Evolutionary conservation across 2,329 filamentous ascomycete genomes (phyloP).

Genomic region (Dactylellina leptospora): DNA sequence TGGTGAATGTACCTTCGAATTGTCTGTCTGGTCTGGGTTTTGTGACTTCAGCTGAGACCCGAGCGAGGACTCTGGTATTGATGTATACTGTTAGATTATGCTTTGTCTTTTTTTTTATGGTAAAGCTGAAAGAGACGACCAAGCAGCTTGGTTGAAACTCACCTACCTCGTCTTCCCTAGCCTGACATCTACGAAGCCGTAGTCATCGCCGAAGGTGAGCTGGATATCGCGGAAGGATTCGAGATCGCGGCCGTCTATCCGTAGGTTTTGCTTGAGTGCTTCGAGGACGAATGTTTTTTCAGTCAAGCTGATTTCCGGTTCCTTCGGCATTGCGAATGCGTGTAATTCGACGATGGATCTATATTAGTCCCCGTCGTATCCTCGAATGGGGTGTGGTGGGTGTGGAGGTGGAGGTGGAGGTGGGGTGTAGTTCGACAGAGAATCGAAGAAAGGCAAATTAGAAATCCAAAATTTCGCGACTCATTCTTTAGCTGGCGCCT

Average conservation of each 20-base stretch:
- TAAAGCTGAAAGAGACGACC: not conserved
- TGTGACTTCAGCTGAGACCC: constrained; percentile 86
- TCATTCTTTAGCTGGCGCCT: constrained; percentile 11
- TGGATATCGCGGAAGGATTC: constrained; percentile 81
- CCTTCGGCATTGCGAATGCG: constrained; percentile 77
- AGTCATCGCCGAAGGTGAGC: constrained; percentile 86
- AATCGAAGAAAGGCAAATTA: constrained; percentile 20
- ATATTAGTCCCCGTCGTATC: not conserved
- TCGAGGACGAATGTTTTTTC: constrained; percentile 86
- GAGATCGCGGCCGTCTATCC: constrained; percentile 82
- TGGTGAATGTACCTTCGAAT: constrained; percentile 94
- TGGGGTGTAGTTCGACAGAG: constrained; percentile 7
- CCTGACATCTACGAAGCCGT: constrained; percentile 85
- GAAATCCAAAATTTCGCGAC: constrained; percentile 52
- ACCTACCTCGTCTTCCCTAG: constrained; percentile 86
- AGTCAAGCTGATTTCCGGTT: constrained; percentile 87
- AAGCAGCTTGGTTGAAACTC: not conserved
- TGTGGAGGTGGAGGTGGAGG: not conserved
- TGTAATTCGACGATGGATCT: not conserved
- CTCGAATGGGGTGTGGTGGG: not conserved
- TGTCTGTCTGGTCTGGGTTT: constrained; percentile 86
- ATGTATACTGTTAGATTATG: not conserved
- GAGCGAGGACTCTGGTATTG: constrained; percentile 72
- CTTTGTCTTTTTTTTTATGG: not conserved
- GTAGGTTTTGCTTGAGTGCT: constrained; percentile 80